phyloP scores from a whole-genome alignment of 164 flowering plant species.

The Saururus chinensis region DNA sequence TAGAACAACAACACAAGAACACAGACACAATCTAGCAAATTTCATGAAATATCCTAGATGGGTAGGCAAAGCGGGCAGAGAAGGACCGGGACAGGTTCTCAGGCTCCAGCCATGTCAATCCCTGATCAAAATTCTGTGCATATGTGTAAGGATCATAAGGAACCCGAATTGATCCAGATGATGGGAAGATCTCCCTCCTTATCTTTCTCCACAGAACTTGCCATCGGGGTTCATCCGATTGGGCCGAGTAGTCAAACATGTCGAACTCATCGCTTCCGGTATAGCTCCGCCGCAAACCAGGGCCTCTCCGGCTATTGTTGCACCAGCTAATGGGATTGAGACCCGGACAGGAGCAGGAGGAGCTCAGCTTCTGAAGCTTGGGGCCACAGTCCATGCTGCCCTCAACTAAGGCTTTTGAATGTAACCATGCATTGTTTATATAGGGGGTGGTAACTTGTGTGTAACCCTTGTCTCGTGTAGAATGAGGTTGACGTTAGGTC shows the following conservation, averaged over 20 bases:
- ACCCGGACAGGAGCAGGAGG: constrained; percentile 4
- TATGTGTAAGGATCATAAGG: constrained; percentile 44
- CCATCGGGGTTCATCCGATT: constrained; percentile 25
- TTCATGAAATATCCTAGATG: constrained; percentile 23
- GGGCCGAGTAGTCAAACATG: not conserved
- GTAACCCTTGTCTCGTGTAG: too few relatives aligned
- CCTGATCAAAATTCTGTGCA: constrained; percentile 60
- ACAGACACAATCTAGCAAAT: constrained; percentile 5
- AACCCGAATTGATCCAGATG: not conserved
- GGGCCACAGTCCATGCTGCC: constrained; percentile 7
- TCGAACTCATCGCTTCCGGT: constrained; percentile 4
- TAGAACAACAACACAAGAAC: not conserved
- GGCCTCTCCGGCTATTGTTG: constrained; percentile 16
- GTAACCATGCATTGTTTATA: not conserved
- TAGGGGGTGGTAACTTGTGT: not conserved
- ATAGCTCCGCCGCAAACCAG: constrained; percentile 9
- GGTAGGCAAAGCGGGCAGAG: constrained; percentile 44
- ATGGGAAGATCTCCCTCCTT: constrained; percentile 15
- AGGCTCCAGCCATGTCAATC: constrained; percentile 32
- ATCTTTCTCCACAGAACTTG: constrained; percentile 37
- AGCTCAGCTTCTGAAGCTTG: constrained; percentile 6
- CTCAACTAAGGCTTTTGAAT: not conserved
- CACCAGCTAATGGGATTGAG: constrained; percentile 28
- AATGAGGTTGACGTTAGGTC: too few relatives aligned
- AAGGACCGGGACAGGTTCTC: constrained; percentile 54